Base-by-base conservation (phyloP, 257 asterid genomes). In the Salvia splendens region DNA sequence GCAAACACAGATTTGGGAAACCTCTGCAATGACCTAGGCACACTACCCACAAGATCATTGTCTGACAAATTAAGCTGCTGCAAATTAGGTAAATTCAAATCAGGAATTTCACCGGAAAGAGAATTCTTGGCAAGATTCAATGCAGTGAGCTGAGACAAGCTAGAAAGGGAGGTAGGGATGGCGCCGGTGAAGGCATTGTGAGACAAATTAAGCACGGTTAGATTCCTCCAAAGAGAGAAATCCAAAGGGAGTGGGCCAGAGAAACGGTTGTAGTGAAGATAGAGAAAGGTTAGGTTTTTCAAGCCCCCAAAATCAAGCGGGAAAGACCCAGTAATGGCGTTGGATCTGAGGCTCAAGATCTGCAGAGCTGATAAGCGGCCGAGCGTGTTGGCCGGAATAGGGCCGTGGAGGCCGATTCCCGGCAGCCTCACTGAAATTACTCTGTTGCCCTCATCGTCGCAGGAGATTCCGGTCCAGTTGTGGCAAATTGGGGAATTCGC, bases 311-410 rank as follows among this genome's bases (percentile, higher is more conserved):
- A 74, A 56, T 87, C 96, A 46, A 66, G 41, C 15, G 96, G 96
- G 62, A 89, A 83, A 8, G 73, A 67, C 14, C 95, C 95, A 70
- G 43, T 81, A 30, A 87, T 87, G 68, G 80, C 83, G 73, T 89
- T 89, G 83, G 95, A 87, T 82, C 96, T 87, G 64, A 89, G 88
- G 79, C 96, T 89, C 89, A 89, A 84, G 87, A 87, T 85, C 82
- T 88, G 94, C 84, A 91, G 74, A 41, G 89, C 91, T n/a, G 96
- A 80, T 51, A 91, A 77, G 3, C 95, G 81, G 82, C 88, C 73
- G 20, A 88, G 69, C 0, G 96, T 85, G 58, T 85, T 77, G 8
- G 17, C 17, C 4, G 97, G 97, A 68, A 91, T 81, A 10, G 93
- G 88, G 41, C 97, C 97, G 54, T 78, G 85, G 70, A 91, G 82